A percentile compares a stretch with the other conserved stretches of the same genome.
These are phyloP conservation scores for Fusarium denticulatum DNA, from an alignment of 2,329 filamentous ascomycete species.

Conservation along the genomic window DNA sequence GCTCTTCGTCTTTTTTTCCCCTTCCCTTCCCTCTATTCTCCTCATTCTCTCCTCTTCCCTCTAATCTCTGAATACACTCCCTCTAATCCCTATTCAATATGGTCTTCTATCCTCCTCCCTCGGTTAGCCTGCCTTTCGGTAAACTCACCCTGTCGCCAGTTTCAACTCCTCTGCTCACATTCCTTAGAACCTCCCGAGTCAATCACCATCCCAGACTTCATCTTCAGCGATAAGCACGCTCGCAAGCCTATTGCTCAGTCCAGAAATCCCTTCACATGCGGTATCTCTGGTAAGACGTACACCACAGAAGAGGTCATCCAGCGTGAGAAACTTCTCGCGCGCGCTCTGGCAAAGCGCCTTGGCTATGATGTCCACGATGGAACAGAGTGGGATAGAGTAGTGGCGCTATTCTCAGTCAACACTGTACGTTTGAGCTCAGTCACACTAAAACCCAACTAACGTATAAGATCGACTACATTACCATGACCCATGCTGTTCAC, in stretches of 20 bases:
- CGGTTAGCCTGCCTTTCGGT: constrained; percentile 67
- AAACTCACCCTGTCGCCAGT: constrained; percentile 36
- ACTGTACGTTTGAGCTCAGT: constrained; percentile 62
- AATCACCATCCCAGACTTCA: constrained; percentile 79
- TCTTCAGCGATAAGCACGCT: constrained; percentile 77
- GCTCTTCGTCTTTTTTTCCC: constrained; percentile 1
- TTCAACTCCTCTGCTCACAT: background rate
- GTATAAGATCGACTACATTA: constrained; percentile 75
- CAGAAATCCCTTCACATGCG: constrained; percentile 79
- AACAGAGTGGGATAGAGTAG: constrained; percentile 83
- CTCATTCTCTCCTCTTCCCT: background rate
- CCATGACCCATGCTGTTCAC: constrained; percentile 78
- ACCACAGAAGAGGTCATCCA: constrained; percentile 70
- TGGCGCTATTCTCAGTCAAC: constrained; percentile 82
- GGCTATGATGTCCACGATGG: constrained; percentile 76
- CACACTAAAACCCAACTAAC: background rate
- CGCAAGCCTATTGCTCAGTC: constrained; percentile 71
- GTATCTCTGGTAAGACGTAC: constrained; percentile 75
- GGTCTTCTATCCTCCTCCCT: constrained; percentile 70
- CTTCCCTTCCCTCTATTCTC: background rate
- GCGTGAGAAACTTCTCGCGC: constrained; percentile 73
- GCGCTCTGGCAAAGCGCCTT: constrained; percentile 75
- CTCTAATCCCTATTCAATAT: constrained; percentile 43
- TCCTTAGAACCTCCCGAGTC: constrained; percentile 72
- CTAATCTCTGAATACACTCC: background rate